A percentile compares a stretch with the other conserved stretches of the same genome.
Evolutionary conservation across 495 filamentous ascomycete species (phyloP).

Genomic region (Lentithecium fluviatile): DNA sequence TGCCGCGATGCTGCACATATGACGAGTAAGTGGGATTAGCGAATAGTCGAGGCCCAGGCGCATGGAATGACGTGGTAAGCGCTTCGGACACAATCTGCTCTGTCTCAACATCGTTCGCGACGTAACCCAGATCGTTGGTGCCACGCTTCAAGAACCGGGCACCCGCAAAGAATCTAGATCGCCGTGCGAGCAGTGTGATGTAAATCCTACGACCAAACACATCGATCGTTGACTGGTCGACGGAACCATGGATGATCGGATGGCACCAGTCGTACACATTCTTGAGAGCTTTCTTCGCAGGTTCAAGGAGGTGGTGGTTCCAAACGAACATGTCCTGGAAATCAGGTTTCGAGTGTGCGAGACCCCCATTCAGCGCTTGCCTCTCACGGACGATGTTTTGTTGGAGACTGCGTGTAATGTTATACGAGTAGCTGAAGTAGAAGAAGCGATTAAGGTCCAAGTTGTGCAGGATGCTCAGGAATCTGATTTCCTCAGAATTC

Average conservation of each 20-base stretch:
- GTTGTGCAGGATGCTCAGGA: slow-evolving; percentile 83
- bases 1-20: slow-evolving; percentile 94
- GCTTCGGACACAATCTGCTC: slow-evolving; percentile 97
- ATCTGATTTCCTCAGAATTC: slow-evolving; percentile 86
- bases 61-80: slow-evolving; percentile 91
- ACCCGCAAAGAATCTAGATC: slow-evolving; percentile 91
- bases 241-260: slow-evolving; percentile 93
- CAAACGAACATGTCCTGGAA: slow-evolving; percentile 97
- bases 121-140: slow-evolving; percentile 92
- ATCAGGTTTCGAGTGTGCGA: slow-evolving; percentile 56
- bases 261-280: slow-evolving; percentile 93
- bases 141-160: slow-evolving; percentile 93
- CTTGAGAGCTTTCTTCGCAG: slow-evolving; percentile 66
- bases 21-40: slow-evolving; percentile 90
- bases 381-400: slow-evolving; percentile 87
- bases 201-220: slow-evolving; percentile 71
- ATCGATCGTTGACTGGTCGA: slow-evolving; percentile 63
- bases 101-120: slow-evolving; percentile 99
- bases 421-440: slow-evolving; percentile 98
- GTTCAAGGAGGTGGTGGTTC: slow-evolving; percentile 86
- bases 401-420: slow-evolving; percentile 89
- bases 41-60: slow-evolving; percentile 79
- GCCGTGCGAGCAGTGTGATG: slow-evolving; percentile 87
- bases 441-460: slow-evolving; percentile 87
- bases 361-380: slow-evolving; percentile 62